These are phyloP conservation scores for Solanum etuberosum DNA, from an alignment of 257 asterid species.

Conservation along the genomic window DNA sequence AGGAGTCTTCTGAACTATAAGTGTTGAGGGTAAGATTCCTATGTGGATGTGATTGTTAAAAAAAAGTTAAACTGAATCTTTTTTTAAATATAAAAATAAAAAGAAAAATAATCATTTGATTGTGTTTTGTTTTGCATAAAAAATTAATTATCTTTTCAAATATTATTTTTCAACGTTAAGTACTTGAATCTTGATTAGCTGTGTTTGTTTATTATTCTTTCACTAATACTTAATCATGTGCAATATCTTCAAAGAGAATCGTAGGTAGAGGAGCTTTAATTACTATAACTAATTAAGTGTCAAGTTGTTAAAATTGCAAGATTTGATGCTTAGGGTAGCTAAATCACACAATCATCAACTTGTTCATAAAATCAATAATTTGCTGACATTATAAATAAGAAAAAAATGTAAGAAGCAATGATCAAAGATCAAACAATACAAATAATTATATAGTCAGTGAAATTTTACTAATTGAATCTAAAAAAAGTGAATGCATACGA, in stretches of 20 bases:
- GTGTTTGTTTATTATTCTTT: background rate
- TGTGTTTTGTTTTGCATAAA: background rate
- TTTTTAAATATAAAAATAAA: background rate
- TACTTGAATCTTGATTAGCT: background rate
- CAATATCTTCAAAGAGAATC: background rate
- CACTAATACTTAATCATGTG: background rate
- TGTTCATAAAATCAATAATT: background rate
- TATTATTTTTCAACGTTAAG: background rate
- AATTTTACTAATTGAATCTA: fast-evolving
- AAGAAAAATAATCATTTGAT: background rate
- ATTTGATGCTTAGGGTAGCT: background rate
- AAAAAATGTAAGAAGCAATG: background rate
- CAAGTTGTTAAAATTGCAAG: background rate
- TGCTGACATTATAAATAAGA: background rate
- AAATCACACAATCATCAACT: background rate
- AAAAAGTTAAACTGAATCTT: background rate
- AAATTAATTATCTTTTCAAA: background rate
- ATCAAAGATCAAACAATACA: background rate
- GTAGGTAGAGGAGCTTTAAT: background rate
- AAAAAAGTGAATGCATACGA: too few species aligned
- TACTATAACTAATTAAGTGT: background rate
- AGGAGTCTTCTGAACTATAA: too few species aligned
- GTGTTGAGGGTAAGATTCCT: fast-evolving
- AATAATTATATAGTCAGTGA: background rate
- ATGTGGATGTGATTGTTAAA: background rate